Conservation (phyloP, 257 asterid species). For the Petrea volubilis region DNA sequence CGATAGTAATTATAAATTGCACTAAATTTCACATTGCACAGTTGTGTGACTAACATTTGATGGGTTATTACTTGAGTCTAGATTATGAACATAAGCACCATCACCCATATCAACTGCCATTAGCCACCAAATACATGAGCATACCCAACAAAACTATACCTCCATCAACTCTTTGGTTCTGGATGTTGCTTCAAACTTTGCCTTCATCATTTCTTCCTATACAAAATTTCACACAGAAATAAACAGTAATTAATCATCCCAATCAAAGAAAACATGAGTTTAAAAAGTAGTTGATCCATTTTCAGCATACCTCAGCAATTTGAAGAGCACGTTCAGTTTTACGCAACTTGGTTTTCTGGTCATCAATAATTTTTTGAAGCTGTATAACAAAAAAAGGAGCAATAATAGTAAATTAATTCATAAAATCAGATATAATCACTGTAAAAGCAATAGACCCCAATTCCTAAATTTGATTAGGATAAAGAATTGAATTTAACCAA, state of each 20-base stretch:
- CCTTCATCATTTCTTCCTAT: slow-evolving; percentile 87
- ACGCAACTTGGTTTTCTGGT: slow-evolving; percentile 71
- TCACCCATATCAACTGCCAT: slow-evolving; percentile 1
- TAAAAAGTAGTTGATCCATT: slow-evolving; percentile 10
- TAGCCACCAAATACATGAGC: no score
- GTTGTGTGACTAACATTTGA: not conserved
- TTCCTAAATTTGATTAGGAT: not conserved
- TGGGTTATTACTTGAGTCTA: not conserved
- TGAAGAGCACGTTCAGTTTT: slow-evolving; percentile 95
- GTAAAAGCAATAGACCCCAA: not conserved
- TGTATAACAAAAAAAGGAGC: slow-evolving; percentile 36
- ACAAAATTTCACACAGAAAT: slow-evolving; percentile 19
- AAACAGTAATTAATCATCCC: slow-evolving; percentile 5
- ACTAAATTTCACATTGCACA: not conserved
- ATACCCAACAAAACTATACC: slow-evolving; percentile 40
- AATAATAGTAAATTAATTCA: not conserved
- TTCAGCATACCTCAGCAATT: slow-evolving; percentile 73
- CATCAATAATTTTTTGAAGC: slow-evolving; percentile 63
- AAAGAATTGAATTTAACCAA: not conserved
- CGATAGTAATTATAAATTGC: not conserved
- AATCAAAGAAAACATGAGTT: not conserved
- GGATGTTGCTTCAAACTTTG: slow-evolving; percentile 73
- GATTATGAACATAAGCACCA: not conserved
- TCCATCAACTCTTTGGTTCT: slow-evolving; percentile 65
- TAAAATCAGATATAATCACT: not conserved